A percentile compares a stretch with the other conserved stretches of the same genome.
These are phyloP conservation scores for Boletus chippewaensis DNA, from an alignment of 1,284 basidiomycete species.

Conservation along the genomic window DNA sequence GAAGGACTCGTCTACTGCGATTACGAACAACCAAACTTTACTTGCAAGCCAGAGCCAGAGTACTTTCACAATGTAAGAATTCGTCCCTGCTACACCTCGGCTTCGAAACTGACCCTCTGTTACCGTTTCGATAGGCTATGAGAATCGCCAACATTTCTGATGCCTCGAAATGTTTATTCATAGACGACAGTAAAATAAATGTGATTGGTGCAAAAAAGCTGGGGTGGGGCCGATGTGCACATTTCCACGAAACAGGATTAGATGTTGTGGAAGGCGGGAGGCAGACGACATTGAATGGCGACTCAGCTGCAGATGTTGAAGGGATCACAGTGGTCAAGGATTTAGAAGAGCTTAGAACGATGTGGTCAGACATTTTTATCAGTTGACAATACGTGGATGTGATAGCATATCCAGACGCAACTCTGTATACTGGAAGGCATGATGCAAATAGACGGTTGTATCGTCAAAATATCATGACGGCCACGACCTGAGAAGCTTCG, in stretches of 20 bases:
- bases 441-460: not conserved
- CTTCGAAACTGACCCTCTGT: conserved; percentile 4
- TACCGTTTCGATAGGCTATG: conserved; percentile 48
- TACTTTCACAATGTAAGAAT: conserved; percentile 55
- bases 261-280: conserved; percentile 57
- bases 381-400: conserved; percentile 2
- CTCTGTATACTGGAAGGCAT: not conserved
- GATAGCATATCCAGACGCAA: conserved; percentile 1
- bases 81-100: not conserved
- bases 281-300: conserved; percentile 44
- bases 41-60: conserved; percentile 76
- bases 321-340: conserved; percentile 43
- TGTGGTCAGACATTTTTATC: conserved; percentile 68
- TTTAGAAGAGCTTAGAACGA: conserved; percentile 55
- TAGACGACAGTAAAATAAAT: conserved; percentile 70
- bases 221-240: conserved; percentile 66
- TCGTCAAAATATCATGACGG: conserved; percentile 62
- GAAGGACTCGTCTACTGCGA: conserved; percentile 82
- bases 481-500: conserved; percentile 66
- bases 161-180: conserved; percentile 63
- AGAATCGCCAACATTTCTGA: conserved; percentile 51
- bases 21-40: conserved; percentile 63
- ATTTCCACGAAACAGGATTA: conserved; percentile 66
- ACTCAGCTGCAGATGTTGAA: conserved; percentile 34
- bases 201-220: conserved; percentile 56